Evolutionary conservation across 345 rosid species (phyloP).

Genomic region (Ricinus communis): DNA sequence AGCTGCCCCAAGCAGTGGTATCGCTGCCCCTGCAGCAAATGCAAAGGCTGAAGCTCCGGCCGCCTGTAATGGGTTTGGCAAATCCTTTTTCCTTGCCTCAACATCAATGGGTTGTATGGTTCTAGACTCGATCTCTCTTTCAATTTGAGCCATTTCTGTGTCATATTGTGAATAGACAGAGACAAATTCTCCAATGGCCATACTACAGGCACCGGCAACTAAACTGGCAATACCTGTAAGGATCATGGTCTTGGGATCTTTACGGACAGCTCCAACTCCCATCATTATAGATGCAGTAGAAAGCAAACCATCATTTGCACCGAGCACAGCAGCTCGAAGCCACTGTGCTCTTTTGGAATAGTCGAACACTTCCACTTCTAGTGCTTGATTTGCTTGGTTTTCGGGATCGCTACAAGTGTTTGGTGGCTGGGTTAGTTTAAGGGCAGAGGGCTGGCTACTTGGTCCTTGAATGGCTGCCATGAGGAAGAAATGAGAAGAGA

Average conservation of each 20-base stretch:
- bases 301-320: constrained; percentile 80
- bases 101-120: background rate
- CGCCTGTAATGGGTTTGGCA: constrained; percentile 44
- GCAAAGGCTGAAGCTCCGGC: constrained; percentile 43
- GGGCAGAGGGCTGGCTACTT: background rate
- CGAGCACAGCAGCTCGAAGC: constrained; percentile 79
- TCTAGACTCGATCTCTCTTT: constrained; percentile 33
- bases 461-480: constrained; percentile 26
- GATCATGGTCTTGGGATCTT: constrained; percentile 61
- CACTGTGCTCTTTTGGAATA: constrained; percentile 71
- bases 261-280: constrained; percentile 71
- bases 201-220: constrained; percentile 73
- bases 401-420: background rate
- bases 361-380: constrained; percentile 25
- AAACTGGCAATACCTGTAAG: constrained; percentile 73
- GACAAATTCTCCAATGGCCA: constrained; percentile 87
- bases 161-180: constrained; percentile 76
- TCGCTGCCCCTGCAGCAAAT: constrained; percentile 34
- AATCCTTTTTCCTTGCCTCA: constrained; percentile 20
- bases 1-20: constrained; percentile 39
- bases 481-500: background rate
- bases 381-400: background rate
- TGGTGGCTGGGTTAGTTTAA: constrained; percentile 20
- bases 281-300: constrained; percentile 78
- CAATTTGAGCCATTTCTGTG: constrained; percentile 54